Base-by-base conservation (phyloP, 208 protist genomes). In the Wallacemonas collosoma region DNA sequence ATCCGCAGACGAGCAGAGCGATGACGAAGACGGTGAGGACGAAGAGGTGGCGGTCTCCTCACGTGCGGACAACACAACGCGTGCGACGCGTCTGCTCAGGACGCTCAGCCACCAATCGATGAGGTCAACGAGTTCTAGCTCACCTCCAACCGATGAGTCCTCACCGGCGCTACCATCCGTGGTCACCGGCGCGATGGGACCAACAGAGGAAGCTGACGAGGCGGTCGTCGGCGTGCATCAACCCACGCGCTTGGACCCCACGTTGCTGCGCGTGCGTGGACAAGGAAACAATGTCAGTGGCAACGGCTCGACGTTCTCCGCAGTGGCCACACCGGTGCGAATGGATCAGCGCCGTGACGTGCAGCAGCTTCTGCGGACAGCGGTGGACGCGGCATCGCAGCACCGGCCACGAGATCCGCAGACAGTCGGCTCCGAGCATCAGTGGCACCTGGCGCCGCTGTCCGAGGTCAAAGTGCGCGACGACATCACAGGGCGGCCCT, bases 311-410 rank as follows among this genome's bases (percentile, higher is more conserved):
- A 11, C 60, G 15, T 48, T 65, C 43, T 65, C 60, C 3, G 41
- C 17, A 7, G 60, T 38, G 40, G 60, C 60, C 41, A 65, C 60
- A n/a, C 60, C 60, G 3, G 60, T 65, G 8, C 60, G 60, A 5
- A 38, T 38, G 4, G 60, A 83, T 45, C 81, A 87, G 69, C 71
- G 75, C 12, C 71, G 60, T 7, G 81, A 87, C 43, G 63, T 87
- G 51, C 81, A 73, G 11, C 68, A 81, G 41, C 67, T 87, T 65
- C 70, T 87, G 65, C 76, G 75, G 38, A 62, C 75, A 11, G 81
- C 75, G 35, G 77, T 79, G 41, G 65, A 53, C 3, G 81, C 81
- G 35, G 81, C 81, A 1, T 78, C 75, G 54, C 68, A 70, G 17
- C 62, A 65, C 47, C 50, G 55, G 9, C 71, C 71, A 12, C 38